These are phyloP conservation scores for Pseudohalonectria lignicola DNA, from an alignment of 2,329 filamentous ascomycete genomes.

Conservation along the genomic window DNA sequence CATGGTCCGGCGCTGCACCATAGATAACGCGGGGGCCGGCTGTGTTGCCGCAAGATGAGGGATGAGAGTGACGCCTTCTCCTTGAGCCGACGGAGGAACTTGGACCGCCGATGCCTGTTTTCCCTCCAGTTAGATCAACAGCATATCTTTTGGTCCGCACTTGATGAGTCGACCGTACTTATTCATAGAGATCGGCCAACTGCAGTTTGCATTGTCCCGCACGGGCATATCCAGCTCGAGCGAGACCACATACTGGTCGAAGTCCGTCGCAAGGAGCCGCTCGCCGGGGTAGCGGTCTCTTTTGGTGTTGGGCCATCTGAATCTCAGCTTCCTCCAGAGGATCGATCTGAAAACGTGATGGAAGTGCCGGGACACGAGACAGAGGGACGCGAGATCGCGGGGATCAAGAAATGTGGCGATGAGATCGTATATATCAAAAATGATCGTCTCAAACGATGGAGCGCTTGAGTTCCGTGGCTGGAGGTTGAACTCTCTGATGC, in stretches of 20 bases:
- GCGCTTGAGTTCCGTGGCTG: no score
- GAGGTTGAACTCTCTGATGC: no score
- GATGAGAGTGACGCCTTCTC: no score
- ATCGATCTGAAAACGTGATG: background rate
- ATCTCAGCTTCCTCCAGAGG: background rate
- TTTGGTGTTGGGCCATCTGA: background rate
- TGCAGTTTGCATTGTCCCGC: background rate
- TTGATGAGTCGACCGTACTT: background rate
- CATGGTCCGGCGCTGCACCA: no score
- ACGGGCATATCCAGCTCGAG: background rate
- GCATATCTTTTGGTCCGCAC: no score
- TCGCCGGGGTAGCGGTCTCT: background rate
- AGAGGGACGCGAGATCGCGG: background rate
- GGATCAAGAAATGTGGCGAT: background rate
- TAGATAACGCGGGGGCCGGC: no score
- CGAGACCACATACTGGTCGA: background rate
- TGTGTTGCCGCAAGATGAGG: no score
- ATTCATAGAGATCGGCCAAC: background rate
- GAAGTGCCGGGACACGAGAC: background rate
- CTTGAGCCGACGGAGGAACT: no score
- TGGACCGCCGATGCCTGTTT: no score
- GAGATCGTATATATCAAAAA: background rate
- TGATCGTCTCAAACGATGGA: constrained; percentile 6
- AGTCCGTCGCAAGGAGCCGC: background rate
- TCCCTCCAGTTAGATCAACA: no score